Evolutionary conservation across 371 early-diverging fungal species (phyloP).

Genomic region (Catenaria anguillulae): DNA sequence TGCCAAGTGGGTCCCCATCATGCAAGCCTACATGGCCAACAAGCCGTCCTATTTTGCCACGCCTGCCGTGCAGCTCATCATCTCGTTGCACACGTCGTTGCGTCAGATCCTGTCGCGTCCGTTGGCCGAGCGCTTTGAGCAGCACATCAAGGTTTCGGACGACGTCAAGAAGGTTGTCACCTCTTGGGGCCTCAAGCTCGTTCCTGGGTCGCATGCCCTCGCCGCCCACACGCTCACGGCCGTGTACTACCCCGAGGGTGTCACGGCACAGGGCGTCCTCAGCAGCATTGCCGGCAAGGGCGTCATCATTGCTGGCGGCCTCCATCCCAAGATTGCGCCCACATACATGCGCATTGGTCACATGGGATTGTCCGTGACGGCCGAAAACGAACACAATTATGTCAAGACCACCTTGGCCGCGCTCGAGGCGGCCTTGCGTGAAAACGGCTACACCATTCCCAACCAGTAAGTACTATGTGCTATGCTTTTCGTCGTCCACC

Average conservation of each 20-base stretch:
- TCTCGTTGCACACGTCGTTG: slow-evolving; percentile 72
- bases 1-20: slow-evolving; percentile 69
- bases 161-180: slow-evolving; percentile 53
- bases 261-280: slow-evolving; percentile 61
- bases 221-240: slow-evolving; percentile 7
- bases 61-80: slow-evolving; percentile 88
- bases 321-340: slow-evolving; percentile 63
- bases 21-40: slow-evolving; percentile 83
- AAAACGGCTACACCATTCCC: slow-evolving; percentile 12
- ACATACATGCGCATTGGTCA: slow-evolving; percentile 92
- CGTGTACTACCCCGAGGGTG: slow-evolving; percentile 72
- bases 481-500: no score
- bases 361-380: slow-evolving; percentile 80
- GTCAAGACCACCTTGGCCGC: slow-evolving; percentile 58
- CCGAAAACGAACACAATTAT: slow-evolving; percentile 46
- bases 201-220: slow-evolving; percentile 21
- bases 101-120: slow-evolving; percentile 50
- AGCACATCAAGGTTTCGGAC: slow-evolving; percentile 52
- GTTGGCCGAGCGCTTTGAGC: slow-evolving; percentile 40
- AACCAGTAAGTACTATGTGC: not conserved
- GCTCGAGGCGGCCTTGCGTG: slow-evolving; percentile 48
- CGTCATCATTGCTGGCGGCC: slow-evolving; percentile 85
- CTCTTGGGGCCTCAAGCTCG: slow-evolving; percentile 58
- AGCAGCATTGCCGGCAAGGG: slow-evolving; percentile 57
- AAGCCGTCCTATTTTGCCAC: slow-evolving; percentile 90